Evolutionary conservation across 768 basidiomycete genomes (phyloP).

Genomic region (Terana coerulea): DNA sequence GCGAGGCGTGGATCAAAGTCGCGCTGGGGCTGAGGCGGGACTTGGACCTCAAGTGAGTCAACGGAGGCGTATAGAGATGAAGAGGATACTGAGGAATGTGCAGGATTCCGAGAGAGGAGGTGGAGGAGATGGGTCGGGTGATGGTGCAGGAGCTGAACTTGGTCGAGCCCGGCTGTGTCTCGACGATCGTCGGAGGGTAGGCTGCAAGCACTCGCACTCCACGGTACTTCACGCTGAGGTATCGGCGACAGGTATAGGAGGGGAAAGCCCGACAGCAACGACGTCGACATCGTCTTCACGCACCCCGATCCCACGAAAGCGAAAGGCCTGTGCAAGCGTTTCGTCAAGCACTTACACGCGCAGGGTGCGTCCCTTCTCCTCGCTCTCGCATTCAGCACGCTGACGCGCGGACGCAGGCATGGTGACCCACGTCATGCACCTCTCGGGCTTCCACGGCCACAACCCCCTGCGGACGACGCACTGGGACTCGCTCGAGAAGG

Average conservation of each 20-base stretch:
- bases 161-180: constrained; percentile 63
- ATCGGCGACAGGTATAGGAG: constrained; percentile 62
- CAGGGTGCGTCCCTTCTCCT: constrained; percentile 39
- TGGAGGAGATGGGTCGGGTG: constrained; percentile 67
- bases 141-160: constrained; percentile 64
- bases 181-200: constrained; percentile 81
- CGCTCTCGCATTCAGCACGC: background rate
- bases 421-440: constrained; percentile 78
- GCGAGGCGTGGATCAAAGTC: constrained; percentile 47
- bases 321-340: constrained; percentile 57
- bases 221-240: background rate
- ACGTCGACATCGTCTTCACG: constrained; percentile 87
- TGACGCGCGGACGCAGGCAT: constrained; percentile 41
- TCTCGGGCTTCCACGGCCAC: constrained; percentile 56
- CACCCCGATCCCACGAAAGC: constrained; percentile 55
- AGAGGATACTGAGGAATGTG: background rate
- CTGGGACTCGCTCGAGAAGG: constrained; percentile 83
- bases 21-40: constrained; percentile 59
- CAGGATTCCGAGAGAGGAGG: constrained; percentile 73
- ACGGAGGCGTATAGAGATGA: background rate
- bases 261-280: constrained; percentile 77
- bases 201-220: constrained; percentile 21
- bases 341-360: constrained; percentile 55
- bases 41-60: constrained; percentile 42
- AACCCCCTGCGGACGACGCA: constrained; percentile 53